Evolutionary conservation across 2,329 filamentous ascomycete species (phyloP).

Genomic region (Fusarium ramigenum): DNA sequence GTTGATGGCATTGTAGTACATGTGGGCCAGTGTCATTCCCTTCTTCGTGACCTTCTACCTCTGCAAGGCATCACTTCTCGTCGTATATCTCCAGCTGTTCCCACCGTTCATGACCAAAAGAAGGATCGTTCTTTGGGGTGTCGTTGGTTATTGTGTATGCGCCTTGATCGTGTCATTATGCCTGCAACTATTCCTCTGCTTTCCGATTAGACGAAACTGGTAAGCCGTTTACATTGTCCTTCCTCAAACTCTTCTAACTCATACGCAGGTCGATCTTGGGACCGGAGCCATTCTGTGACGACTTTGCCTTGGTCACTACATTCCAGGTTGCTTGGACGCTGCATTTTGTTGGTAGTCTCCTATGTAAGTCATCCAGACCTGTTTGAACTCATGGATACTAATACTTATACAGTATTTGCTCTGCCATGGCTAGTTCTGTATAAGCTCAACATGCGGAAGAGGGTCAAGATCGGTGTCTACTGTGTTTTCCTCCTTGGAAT

Average conservation of each 20-base stretch:
- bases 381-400: background rate
- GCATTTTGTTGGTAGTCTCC: slow-evolving; percentile 20
- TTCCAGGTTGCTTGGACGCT: slow-evolving; percentile 29
- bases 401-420: background rate
- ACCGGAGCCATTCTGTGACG: background rate
- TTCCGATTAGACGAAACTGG: slow-evolving; percentile 27
- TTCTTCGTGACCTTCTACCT: slow-evolving; percentile 33
- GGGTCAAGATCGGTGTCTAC: slow-evolving; percentile 25
- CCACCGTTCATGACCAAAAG: slow-evolving; percentile 30
- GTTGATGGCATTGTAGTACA: slow-evolving; percentile 6
- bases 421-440: slow-evolving; percentile 20
- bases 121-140: slow-evolving; percentile 1
- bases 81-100: slow-evolving; percentile 33
- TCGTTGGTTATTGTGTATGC: background rate
- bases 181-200: slow-evolving; percentile 27
- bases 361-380: background rate
- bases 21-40: slow-evolving; percentile 20
- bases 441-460: slow-evolving; percentile 23
- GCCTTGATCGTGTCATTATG: slow-evolving; percentile 10
- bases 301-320: background rate
- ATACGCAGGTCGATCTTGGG: background rate
- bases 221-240: background rate
- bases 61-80: slow-evolving; percentile 32
- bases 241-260: background rate
- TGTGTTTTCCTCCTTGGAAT: slow-evolving; percentile 31